A percentile compares a stretch with the other conserved stretches of the same genome.
These are phyloP conservation scores for Kitagawia praeruptora DNA, from an alignment of 129 eudicot genomes.

Conservation along the genomic window DNA sequence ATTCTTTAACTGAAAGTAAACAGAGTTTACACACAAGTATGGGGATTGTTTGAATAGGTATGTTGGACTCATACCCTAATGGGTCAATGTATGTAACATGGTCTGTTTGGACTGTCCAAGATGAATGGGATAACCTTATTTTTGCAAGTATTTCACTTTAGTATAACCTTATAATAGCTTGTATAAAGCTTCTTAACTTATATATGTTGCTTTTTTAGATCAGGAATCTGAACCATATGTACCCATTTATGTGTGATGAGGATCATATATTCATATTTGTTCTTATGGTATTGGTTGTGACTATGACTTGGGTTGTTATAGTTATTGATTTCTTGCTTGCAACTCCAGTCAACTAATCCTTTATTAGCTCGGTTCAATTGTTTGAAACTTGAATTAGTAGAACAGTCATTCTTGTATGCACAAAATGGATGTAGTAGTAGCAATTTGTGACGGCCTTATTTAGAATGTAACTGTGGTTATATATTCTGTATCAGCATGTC, in stretches of 20 bases:
- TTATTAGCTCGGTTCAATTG: not conserved
- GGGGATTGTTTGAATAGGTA: not conserved
- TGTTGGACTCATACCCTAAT: not conserved
- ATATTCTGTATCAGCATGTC: not conserved
- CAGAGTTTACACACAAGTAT: not conserved
- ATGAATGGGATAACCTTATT: not conserved
- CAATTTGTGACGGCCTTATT: not conserved
- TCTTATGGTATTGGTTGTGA: not conserved
- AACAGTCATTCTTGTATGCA: not conserved
- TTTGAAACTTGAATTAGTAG: not conserved
- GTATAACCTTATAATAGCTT: not conserved
- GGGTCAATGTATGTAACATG: not conserved
- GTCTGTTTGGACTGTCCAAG: not conserved
- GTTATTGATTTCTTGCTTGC: not conserved
- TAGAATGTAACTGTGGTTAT: not conserved
- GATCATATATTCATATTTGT: not conserved
- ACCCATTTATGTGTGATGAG: not conserved
- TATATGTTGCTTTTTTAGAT: not conserved
- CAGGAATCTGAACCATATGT: not conserved
- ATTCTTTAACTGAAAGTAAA: constrained; percentile 38
- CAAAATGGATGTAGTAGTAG: not conserved
- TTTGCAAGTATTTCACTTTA: not conserved
- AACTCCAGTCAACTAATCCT: not conserved
- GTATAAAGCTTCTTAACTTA: too few relatives aligned
- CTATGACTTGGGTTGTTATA: not conserved